Conservation (phyloP, 2,329 filamentous ascomycete genomes). For the Verticillium nonalfalfae region DNA sequence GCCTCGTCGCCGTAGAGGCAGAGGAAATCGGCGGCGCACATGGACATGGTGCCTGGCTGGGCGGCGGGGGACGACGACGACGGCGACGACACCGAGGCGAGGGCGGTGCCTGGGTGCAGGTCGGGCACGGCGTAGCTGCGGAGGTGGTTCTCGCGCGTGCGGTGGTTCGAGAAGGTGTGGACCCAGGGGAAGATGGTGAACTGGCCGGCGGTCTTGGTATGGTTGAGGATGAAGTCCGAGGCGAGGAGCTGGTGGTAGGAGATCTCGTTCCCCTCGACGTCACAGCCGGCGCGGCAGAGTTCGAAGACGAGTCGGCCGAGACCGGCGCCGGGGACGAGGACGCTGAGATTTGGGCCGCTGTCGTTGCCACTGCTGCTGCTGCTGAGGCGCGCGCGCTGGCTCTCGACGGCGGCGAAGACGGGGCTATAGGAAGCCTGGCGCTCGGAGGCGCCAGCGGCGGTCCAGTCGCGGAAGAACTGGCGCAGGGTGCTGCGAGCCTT, state of each 20-base stretch:
- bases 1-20: constrained; percentile 68
- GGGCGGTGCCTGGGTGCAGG: constrained; percentile 58
- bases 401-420: constrained; percentile 58
- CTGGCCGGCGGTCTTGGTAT: constrained; percentile 49
- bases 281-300: constrained; percentile 65
- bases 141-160: constrained; percentile 67
- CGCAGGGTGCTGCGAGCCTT: constrained; percentile 89
- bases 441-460: constrained; percentile 67
- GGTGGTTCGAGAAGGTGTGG: constrained; percentile 82
- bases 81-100: constrained; percentile 26
- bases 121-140: constrained; percentile 72
- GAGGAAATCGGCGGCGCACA: constrained; percentile 90
- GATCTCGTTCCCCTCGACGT: constrained; percentile 86
- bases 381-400: constrained; percentile 28
- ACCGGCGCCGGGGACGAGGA: constrained; percentile 86
- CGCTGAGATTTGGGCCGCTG: constrained; percentile 18
- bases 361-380: background rate
- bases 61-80: too few relatives aligned
- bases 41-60: constrained; percentile 66
- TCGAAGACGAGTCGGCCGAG: constrained; percentile 87
- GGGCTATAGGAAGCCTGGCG: constrained; percentile 72
- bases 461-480: constrained; percentile 96
- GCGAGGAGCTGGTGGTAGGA: constrained; percentile 95
- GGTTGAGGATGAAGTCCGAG: constrained; percentile 70
- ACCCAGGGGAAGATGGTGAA: constrained; percentile 82